Percentiles rank a stretch among this genome's conserved stretches.
phyloP scores from a whole-genome alignment of 768 basidiomycete species.

The Suillus lakei region DNA sequence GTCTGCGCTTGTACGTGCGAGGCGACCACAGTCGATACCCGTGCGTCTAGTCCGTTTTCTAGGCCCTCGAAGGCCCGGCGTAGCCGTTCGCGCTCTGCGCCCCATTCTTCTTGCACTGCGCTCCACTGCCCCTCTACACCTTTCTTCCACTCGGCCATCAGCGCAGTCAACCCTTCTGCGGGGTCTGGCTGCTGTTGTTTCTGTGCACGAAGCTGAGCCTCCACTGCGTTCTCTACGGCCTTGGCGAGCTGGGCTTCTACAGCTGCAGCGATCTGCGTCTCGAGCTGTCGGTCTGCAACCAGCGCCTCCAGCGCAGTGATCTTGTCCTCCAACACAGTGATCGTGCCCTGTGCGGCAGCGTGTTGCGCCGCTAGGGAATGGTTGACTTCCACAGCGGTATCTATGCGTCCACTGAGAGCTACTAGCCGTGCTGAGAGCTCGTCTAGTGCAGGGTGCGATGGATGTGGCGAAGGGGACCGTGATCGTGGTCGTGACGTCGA shows the following conservation, averaged over 20 bases:
- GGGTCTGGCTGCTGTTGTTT: slow-evolving; percentile 2
- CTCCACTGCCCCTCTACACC: slow-evolving; percentile 82
- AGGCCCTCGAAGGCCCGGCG: slow-evolving; percentile 78
- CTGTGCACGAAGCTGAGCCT: slow-evolving; percentile 2
- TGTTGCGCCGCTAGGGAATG: slow-evolving; percentile 80
- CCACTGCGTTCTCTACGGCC: slow-evolving; percentile 38
- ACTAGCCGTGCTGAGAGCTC: slow-evolving; percentile 68
- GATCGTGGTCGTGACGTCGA: slow-evolving; percentile 21
- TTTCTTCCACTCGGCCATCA: slow-evolving; percentile 76
- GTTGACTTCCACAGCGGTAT: slow-evolving; percentile 75
- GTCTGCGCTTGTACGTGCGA: slow-evolving; percentile 38
- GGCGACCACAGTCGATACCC: slow-evolving; percentile 39
- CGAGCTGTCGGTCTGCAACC: slow-evolving; percentile 54
- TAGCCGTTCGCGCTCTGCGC: slow-evolving; percentile 76
- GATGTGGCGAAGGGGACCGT: slow-evolving; percentile 24
- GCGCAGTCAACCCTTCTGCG: slow-evolving; percentile 51
- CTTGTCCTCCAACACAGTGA: slow-evolving; percentile 68
- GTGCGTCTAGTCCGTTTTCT: slow-evolving; percentile 64
- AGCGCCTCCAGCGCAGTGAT: slow-evolving; percentile 69
- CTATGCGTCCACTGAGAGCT: slow-evolving; percentile 70
- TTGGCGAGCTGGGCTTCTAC: slow-evolving; percentile 38
- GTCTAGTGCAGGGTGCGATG: slow-evolving; percentile 45
- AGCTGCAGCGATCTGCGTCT: slow-evolving; percentile 40
- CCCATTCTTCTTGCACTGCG: slow-evolving; percentile 81
- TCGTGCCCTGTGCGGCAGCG: slow-evolving; percentile 73